Conservation (phyloP, 805 yeast species). For the Maudiozyma barnettii region DNA sequence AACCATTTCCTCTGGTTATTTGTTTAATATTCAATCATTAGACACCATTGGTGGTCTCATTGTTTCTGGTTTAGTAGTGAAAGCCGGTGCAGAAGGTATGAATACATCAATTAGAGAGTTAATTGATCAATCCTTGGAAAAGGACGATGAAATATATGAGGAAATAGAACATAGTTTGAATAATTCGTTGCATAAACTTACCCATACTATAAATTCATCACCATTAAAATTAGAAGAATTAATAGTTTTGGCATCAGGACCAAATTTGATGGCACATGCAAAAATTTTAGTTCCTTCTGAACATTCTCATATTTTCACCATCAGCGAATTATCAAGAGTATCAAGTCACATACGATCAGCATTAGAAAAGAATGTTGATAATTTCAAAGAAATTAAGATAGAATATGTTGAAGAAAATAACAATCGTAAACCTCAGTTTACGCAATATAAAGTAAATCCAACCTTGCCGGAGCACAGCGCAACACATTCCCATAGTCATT, state of each 20-base stretch:
- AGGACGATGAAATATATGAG: constrained; percentile 38
- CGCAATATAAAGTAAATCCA: neutral
- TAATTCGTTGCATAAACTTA: constrained; percentile 4
- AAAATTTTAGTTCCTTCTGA: constrained; percentile 26
- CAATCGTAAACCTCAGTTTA: neutral
- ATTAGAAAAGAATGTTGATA: constrained; percentile 31
- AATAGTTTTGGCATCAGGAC: constrained; percentile 45
- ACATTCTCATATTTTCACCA: constrained; percentile 24
- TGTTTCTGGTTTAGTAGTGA: constrained; percentile 69
- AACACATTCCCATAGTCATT: constrained; percentile 13
- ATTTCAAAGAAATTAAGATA: constrained; percentile 34
- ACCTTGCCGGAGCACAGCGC: constrained; percentile 1
- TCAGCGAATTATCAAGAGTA: constrained; percentile 32
- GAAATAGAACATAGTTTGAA: constrained; percentile 26
- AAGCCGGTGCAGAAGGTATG: constrained; percentile 72
- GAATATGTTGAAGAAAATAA: constrained; percentile 25
- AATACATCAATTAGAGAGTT: constrained; percentile 61
- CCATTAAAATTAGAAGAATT: constrained; percentile 31
- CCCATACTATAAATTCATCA: constrained; percentile 23
- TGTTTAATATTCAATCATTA: constrained; percentile 67
- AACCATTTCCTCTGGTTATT: constrained; percentile 75
- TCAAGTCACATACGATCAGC: constrained; percentile 27
- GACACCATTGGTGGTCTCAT: constrained; percentile 85
- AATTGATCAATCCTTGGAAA: constrained; percentile 56
- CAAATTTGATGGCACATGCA: constrained; percentile 35